These are phyloP conservation scores for Penicillium samsonianum DNA, from an alignment of 495 filamentous ascomycete genomes.

Conservation along the genomic window DNA sequence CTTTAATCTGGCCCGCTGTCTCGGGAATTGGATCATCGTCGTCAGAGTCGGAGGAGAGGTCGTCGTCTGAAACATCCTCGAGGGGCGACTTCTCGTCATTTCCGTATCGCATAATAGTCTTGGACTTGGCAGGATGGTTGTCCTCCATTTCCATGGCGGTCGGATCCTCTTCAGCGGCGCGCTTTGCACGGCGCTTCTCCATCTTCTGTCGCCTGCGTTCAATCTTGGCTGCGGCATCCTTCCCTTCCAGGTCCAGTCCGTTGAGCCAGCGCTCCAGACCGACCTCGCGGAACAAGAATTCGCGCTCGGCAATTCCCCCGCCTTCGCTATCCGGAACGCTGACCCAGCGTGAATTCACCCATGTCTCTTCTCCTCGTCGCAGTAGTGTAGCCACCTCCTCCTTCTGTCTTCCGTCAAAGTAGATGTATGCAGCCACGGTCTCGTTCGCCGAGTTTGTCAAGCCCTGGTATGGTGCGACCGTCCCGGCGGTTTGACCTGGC, in stretches of 20 bases:
- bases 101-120: constrained; percentile 74
- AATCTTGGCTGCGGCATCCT: constrained; percentile 83
- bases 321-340: constrained; percentile 88
- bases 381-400: constrained; percentile 96
- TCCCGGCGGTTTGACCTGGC: constrained; percentile 50
- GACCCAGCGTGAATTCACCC: constrained; percentile 98
- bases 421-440: constrained; percentile 97
- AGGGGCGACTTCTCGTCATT: constrained; percentile 70
- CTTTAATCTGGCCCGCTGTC: constrained; percentile 96
- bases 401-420: constrained; percentile 93
- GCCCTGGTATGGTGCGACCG: constrained; percentile 83
- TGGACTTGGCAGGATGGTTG: constrained; percentile 44
- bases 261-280: constrained; percentile 95
- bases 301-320: constrained; percentile 90
- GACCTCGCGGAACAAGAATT: constrained; percentile 97
- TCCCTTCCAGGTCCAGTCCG: constrained; percentile 86
- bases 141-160: constrained; percentile 55
- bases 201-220: constrained; percentile 84
- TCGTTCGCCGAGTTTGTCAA: constrained; percentile 88
- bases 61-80: constrained; percentile 68
- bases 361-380: constrained; percentile 92
- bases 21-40: constrained; percentile 85
- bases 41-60: constrained; percentile 73
- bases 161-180: constrained; percentile 49
- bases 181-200: constrained; percentile 77